These are phyloP conservation scores for Gossypium stocksii DNA, from an alignment of 345 rosid species.

Conservation along the genomic window DNA sequence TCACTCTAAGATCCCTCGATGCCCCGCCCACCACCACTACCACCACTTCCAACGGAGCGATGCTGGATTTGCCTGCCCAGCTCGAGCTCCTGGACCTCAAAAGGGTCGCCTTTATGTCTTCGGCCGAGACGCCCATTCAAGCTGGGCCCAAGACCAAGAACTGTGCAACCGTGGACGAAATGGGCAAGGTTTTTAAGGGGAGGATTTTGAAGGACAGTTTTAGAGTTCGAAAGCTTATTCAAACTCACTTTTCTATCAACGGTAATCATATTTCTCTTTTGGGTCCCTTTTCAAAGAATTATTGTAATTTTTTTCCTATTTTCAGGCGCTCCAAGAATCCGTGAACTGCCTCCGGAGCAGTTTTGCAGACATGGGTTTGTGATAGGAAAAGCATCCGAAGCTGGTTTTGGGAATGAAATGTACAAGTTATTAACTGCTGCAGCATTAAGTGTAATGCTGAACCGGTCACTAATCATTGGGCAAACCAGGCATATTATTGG, in stretches of 20 bases:
- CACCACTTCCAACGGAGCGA: not conserved
- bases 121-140: conserved; percentile 9
- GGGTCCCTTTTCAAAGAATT: not conserved
- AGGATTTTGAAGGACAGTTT: conserved; percentile 57
- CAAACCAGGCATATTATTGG: conserved; percentile 99
- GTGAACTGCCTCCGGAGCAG: conserved; percentile 68
- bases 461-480: conserved; percentile 95
- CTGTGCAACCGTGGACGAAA: conserved; percentile 92
- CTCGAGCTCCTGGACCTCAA: not conserved
- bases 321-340: conserved; percentile 68
- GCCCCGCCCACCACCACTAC: conserved; percentile 20
- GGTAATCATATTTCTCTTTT: conserved; percentile 35
- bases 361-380: conserved; percentile 85
- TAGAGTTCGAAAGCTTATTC: conserved; percentile 52
- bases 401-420: conserved; percentile 98
- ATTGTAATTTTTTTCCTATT: not conserved
- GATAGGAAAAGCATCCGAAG: conserved; percentile 89
- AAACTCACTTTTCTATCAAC: conserved; percentile 48
- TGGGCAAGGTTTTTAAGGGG: conserved; percentile 70
- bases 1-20: conserved; percentile 56
- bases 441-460: conserved; percentile 83
- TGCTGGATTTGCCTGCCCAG: conserved; percentile 6
- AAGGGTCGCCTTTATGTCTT: conserved; percentile 14
- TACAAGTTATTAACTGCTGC: conserved; percentile 88
- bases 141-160: conserved; percentile 30